These are phyloP conservation scores for Chaetoceros tenuissimus DNA, from an alignment of 108 stramenopile species.

Conservation along the genomic window DNA sequence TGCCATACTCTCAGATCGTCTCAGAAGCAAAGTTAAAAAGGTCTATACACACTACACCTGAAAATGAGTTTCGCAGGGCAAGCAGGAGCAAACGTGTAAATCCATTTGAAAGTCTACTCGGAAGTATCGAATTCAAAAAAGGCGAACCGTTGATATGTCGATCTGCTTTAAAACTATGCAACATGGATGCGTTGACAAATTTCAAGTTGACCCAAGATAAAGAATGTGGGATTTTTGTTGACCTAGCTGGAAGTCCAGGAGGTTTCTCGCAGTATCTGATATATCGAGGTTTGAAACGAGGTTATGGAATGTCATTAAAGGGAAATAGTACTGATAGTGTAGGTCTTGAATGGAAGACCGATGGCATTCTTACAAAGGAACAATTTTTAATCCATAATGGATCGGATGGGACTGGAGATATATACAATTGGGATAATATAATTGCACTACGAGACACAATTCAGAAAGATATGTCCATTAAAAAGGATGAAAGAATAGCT, in stretches of 20 bases:
- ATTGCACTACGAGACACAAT: slow-evolving; percentile 27
- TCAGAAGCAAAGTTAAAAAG: no score
- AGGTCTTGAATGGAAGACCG: slow-evolving; percentile 57
- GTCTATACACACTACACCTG: neutral
- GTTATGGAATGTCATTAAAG: slow-evolving; percentile 77
- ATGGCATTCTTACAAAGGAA: slow-evolving; percentile 13
- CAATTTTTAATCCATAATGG: slow-evolving; percentile 24
- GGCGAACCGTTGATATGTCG: slow-evolving; percentile 41
- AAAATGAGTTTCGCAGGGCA: neutral
- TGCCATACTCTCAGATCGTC: no score
- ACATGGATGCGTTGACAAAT: slow-evolving; percentile 60
- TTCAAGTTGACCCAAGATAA: slow-evolving; percentile 23
- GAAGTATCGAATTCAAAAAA: neutral
- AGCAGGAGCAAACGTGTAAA: neutral
- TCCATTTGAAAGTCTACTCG: neutral
- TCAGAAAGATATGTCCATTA: slow-evolving; percentile 8
- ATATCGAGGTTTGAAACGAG: slow-evolving; percentile 31
- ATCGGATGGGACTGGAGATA: slow-evolving; percentile 68
- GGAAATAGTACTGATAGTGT: slow-evolving; percentile 68
- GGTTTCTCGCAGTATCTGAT: slow-evolving; percentile 86
- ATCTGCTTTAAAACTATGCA: slow-evolving; percentile 78
- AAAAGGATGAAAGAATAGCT: slow-evolving; percentile 17
- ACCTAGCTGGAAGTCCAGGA: slow-evolving; percentile 83
- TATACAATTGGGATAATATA: slow-evolving; percentile 81
- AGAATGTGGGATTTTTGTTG: slow-evolving; percentile 57